Evolutionary conservation across 2,329 filamentous ascomycete genomes (phyloP), one percentile per base, ranked within the genome.

Genomic region (Talaromyces islandicus): DNA sequence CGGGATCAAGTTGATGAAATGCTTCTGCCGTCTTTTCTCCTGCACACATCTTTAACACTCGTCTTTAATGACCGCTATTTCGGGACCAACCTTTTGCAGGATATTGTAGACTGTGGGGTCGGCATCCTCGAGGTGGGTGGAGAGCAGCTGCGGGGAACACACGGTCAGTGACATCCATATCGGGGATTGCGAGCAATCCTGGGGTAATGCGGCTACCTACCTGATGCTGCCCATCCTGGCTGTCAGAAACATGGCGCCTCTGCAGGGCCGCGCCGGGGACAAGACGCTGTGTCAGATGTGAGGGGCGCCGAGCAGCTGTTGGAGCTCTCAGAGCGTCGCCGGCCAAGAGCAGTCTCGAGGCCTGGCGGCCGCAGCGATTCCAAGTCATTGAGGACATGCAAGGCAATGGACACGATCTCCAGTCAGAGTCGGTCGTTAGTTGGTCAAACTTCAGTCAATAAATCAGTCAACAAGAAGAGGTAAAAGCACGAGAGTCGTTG

Each of bases 1-100:
- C 21, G 92, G 92, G 66, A 96, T 96, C 60, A 96, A 83, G 77
- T 97, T 97, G 80, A 99, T 96, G 72, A 97, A 99, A 77, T 97
- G 92, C 78, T 96, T 96, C 77, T 99, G 94, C 67, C 94, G 86
- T 67, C 84, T 85, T 85, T 97, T 97, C 82, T 99, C 94, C 91
- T 96, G 68, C 56, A 63, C 61, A 62, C 62, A 35, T n/a, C 48
- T n/a, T 51, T 52, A 27, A 29, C 24, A 52, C 2, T 51, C 10
- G 17, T 4, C 24, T 9, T 12, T 11, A 6, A 7, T 10, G 54
- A 64, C 32, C 38, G 58, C 27, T 51, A 5, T 52, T 52, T 21
- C 27, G 38, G 14, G 12, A 52, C 53, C 51, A 19, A 95, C 92
- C 84, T 92, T 93, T 76, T 96, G 89, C 67, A 97, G 86, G 69